A percentile compares a stretch with the other conserved stretches of the same genome.
Conservation (phyloP, 2,329 filamentous ascomycete species). For the Sordariomycetes sp. region DNA sequence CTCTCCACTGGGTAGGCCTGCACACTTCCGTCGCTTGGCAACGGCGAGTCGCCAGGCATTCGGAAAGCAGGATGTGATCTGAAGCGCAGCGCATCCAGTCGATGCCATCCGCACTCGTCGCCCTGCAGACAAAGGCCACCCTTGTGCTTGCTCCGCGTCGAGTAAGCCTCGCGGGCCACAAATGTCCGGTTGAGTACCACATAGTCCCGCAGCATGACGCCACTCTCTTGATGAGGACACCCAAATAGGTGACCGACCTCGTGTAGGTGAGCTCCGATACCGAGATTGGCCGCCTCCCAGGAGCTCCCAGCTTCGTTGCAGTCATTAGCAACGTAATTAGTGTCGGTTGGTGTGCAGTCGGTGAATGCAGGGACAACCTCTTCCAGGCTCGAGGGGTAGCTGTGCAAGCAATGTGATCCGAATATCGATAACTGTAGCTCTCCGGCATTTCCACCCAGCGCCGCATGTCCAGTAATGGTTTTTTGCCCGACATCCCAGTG, state of each 20-base stretch:
- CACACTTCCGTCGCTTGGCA: constrained; percentile 62
- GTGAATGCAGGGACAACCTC: constrained; percentile 83
- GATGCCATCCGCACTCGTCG: constrained; percentile 88
- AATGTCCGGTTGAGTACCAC: constrained; percentile 78
- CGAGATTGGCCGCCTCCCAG: constrained; percentile 93
- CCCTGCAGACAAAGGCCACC: constrained; percentile 65
- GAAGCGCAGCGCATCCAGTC: constrained; percentile 81
- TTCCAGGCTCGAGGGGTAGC: constrained; percentile 81
- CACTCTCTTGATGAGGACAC: constrained; percentile 78
- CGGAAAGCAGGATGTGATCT: constrained; percentile 85
- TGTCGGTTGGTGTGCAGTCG: constrained; percentile 85
- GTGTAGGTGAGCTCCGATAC: constrained; percentile 87
- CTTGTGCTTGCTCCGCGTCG: constrained; percentile 75
- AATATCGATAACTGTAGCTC: constrained; percentile 79
- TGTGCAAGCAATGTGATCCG: constrained; percentile 85
- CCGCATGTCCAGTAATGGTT: constrained; percentile 71
- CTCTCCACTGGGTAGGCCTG: constrained; percentile 76
- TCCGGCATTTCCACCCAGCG: constrained; percentile 66
- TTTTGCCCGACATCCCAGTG: constrained; percentile 73
- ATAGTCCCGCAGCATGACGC: constrained; percentile 90
- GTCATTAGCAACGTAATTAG: constrained; percentile 71
- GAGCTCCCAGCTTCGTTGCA: constrained; percentile 80
- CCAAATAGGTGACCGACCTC: constrained; percentile 87
- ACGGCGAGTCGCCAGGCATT: constrained; percentile 65
- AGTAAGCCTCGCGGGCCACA: constrained; percentile 71